Percentiles rank a stretch among this genome's conserved stretches.
These are phyloP conservation scores for Fusarium dlaminii DNA, from an alignment of 2,329 filamentous ascomycete genomes.

Conservation along the genomic window DNA sequence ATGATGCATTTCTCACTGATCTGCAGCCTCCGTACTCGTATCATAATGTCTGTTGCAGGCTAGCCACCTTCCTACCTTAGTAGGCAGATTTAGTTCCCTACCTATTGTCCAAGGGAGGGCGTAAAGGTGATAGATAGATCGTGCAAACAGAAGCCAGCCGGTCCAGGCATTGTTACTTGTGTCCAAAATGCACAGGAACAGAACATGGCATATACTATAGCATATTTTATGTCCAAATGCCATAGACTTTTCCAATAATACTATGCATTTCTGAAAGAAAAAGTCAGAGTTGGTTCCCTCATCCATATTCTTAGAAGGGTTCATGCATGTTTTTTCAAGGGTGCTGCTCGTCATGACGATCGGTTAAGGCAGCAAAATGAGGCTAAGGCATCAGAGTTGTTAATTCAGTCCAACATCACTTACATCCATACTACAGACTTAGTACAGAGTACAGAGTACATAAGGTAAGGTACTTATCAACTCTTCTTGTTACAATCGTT, in stretches of 20 bases:
- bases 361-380: constrained; percentile 21
- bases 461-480: not conserved
- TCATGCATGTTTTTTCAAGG: not conserved
- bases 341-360: not conserved
- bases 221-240: not conserved
- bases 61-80: not conserved
- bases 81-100: not conserved
- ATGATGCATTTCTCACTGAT: not conserved
- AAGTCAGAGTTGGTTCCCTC: not conserved
- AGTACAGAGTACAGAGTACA: not conserved
- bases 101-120: not conserved
- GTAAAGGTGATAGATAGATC: not conserved
- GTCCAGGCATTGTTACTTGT: not conserved
- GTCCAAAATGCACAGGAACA: not conserved
- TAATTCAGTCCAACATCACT: not conserved
- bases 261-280: not conserved
- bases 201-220: not conserved
- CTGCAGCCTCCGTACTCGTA: not conserved
- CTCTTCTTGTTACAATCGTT: not conserved
- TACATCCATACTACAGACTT: not conserved
- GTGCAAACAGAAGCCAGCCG: not conserved
- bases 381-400: constrained; percentile 24
- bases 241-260: not conserved
- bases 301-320: not conserved
- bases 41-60: not conserved